Conservation (phyloP, 2,329 filamentous ascomycete genomes). For the Fusarium tupiense region DNA sequence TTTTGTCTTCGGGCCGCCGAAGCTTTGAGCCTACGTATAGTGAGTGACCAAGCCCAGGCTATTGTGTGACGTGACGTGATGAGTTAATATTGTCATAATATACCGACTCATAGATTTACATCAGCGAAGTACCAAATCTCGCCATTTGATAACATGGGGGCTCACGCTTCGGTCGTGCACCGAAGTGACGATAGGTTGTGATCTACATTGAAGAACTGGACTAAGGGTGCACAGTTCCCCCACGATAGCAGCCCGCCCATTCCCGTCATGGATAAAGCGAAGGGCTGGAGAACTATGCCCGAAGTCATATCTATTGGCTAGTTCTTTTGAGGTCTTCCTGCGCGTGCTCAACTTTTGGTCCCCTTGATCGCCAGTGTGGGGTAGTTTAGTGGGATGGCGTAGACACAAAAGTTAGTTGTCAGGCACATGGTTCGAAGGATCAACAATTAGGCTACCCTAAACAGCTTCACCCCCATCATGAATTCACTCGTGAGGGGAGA, state of each 20-base stretch:
- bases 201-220: slow-evolving; percentile 13
- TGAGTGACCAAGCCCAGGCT: slow-evolving; percentile 11
- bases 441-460: neutral
- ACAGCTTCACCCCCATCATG: neutral
- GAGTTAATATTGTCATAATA: neutral
- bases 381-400: slow-evolving; percentile 7
- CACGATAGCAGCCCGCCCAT: neutral
- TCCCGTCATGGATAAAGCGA: neutral
- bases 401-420: slow-evolving; percentile 10
- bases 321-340: neutral
- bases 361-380: slow-evolving; percentile 35
- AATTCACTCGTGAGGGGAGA: neutral
- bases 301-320: slow-evolving; percentile 16
- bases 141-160: neutral
- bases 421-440: slow-evolving; percentile 18
- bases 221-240: neutral
- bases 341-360: slow-evolving; percentile 32
- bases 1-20: neutral
- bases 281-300: neutral
- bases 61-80: slow-evolving; percentile 24
- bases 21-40: slow-evolving; percentile 16
- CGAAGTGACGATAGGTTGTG: slow-evolving; percentile 19
- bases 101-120: neutral
- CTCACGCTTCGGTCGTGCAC: neutral
- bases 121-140: slow-evolving; percentile 11